Evolutionary conservation across 2,329 filamentous ascomycete genomes (phyloP).

Genomic region (Colletotrichum musae): DNA sequence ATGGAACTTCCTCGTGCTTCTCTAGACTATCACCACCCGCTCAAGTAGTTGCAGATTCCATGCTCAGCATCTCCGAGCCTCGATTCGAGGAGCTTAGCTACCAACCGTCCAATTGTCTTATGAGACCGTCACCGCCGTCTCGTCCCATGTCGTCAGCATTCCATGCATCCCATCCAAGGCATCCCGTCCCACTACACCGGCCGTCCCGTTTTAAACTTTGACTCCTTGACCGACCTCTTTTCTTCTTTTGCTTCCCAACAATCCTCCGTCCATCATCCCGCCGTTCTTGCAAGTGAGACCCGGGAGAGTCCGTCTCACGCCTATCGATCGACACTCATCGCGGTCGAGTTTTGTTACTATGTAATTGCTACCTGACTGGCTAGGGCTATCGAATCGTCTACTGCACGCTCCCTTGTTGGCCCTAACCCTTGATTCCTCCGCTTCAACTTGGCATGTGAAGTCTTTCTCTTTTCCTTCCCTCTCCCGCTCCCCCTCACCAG

Average conservation of each 20-base stretch:
- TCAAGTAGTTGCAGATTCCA: background rate
- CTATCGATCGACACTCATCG: background rate
- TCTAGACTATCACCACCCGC: background rate
- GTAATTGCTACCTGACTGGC: background rate
- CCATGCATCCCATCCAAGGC: slow-evolving; percentile 24
- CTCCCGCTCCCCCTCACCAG: background rate
- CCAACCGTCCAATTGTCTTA: slow-evolving; percentile 12
- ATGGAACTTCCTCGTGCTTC: no score
- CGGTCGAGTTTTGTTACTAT: background rate
- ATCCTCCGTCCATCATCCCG: background rate
- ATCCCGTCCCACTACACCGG: slow-evolving; percentile 9
- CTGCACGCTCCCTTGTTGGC: slow-evolving; percentile 10
- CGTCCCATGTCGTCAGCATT: slow-evolving; percentile 36
- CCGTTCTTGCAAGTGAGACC: slow-evolving; percentile 10
- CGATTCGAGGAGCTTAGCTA: background rate
- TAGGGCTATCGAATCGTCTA: background rate
- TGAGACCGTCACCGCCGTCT: slow-evolving; percentile 23
- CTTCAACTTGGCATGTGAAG: slow-evolving; percentile 24
- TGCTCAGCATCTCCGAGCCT: slow-evolving; percentile 3
- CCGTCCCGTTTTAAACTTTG: background rate
- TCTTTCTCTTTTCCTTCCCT: background rate
- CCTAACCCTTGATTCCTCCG: slow-evolving; percentile 10
- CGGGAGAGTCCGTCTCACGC: slow-evolving; percentile 1
- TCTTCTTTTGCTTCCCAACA: slow-evolving; percentile 7
- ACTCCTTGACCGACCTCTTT: slow-evolving; percentile 1